Base-by-base conservation (phyloP, 495 filamentous ascomycete species). In the Neurospora sp. region DNA sequence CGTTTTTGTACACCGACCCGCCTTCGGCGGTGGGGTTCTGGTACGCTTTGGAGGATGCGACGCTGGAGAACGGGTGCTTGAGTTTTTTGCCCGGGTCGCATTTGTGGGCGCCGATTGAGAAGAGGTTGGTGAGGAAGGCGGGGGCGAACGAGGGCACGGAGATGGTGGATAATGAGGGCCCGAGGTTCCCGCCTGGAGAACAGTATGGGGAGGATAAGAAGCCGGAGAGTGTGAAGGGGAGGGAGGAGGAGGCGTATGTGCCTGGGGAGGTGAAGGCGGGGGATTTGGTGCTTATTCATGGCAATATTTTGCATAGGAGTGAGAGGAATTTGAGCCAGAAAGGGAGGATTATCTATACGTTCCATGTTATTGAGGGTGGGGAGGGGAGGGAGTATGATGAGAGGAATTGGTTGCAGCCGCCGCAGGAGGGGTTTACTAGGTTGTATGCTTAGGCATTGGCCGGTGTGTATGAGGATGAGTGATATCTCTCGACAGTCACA, bases 321-420 rank as follows among this genome's bases (percentile, higher is more conserved):
- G 93, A 96, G 86, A 92, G 85, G 86, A 99, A 99, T 76, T 80
- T 87, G 41, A 97, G 96, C 76, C 80, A 84, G 72, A 92, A 90
- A 82, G 94, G 94, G 71, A 87, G 96, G 77, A 96, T 93, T 79
- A 97, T 97, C 35, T 99, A 99, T 82, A 99, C 96, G 0, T 99
- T 98, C 77, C 96, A 99, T 84, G 87, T 97, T 48, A 98, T 98
- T 78, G 96, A 98, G 81, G 93, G 93, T 0, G 90, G 16, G 27
- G 73, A 92, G 69, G 87, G 90, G 48, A 79, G 78, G 12, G 82
- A 82, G 45, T 99, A 97, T 81, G 96, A 98, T 83, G 86, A 86
- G 82, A 83, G 85, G 79, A 99, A 99, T 80, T 99, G 96, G 96
- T 77, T 99, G 78, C 94, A 97, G 84, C 94, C 94, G 68, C 88